These are phyloP conservation scores for Malassezia dermatis DNA, from an alignment of 1,284 basidiomycete genomes.

Conservation along the genomic window DNA sequence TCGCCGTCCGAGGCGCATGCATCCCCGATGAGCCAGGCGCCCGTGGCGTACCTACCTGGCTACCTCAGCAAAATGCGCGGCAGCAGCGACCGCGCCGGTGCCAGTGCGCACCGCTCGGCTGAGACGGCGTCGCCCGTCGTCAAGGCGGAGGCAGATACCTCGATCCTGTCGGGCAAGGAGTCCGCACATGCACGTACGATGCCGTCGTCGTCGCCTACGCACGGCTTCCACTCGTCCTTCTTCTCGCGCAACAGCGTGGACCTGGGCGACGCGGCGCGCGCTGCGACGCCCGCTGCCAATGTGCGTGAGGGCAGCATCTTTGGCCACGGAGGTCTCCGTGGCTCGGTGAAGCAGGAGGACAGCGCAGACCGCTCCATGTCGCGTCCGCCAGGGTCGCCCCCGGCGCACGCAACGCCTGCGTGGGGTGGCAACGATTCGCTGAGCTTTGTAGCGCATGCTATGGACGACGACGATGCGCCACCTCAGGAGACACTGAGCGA, in stretches of 20 bases:
- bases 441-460: neutral
- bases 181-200: constrained; percentile 17
- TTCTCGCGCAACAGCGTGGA: constrained; percentile 22
- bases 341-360: constrained; percentile 10
- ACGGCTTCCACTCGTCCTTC: constrained; percentile 33
- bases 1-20: constrained; percentile 5
- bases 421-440: neutral
- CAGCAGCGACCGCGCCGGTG: neutral
- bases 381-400: constrained; percentile 5
- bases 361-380: constrained; percentile 9
- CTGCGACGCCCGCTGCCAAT: constrained; percentile 18
- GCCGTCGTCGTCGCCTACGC: constrained; percentile 22
- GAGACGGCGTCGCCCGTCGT: constrained; percentile 7
- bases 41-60: constrained; percentile 16
- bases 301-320: constrained; percentile 34
- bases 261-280: constrained; percentile 12
- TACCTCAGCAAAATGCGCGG: constrained; percentile 15
- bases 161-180: constrained; percentile 19
- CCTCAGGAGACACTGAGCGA: constrained; percentile 13
- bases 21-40: constrained; percentile 16
- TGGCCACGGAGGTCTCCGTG: constrained; percentile 31
- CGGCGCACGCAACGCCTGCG: neutral
- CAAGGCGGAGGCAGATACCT: constrained; percentile 18
- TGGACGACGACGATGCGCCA: constrained; percentile 19
- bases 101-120: neutral